Evolutionary conservation across 2,329 filamentous ascomycete species (phyloP), one percentile per base, ranked within the genome.

Genomic region (Arthroderma sp.): DNA sequence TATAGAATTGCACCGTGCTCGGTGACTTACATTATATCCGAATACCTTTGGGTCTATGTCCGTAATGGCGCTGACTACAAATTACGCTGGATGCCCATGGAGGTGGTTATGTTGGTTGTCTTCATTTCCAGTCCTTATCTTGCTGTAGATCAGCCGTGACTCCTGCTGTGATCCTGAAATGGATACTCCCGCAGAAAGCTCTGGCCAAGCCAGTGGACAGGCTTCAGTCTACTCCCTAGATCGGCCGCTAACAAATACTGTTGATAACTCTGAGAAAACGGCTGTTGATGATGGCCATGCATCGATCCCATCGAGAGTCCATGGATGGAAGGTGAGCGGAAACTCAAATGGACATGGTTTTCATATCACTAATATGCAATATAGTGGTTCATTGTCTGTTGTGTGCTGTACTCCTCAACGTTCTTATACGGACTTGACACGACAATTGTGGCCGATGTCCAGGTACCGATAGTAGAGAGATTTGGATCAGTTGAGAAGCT

Each of bases 401-500:
- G 47, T 33, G 47, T 51, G 0, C 47, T 51, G 2, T 51, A 51
- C 25, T 51, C 47, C 15, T 33, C 47, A 0, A n/a, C 25, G 8
- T 54, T 54, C n/a, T n/a, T 54, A 13, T 54, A 38, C 17, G 37
- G 51, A 15, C 37, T 54, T 9, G 51, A 54, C 19, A 54, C 31
- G 17, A 54, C 51, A 7, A 39, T 54, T 28, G 56, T 55, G 1
- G 57, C 57, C 1, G 44, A 59, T 31, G 53, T 59, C 37, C 75
- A 79, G 56, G 72, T 70, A 0, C 64, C 68, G 6, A 72, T 78
- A 17, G 64, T 75, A 11, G 63, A 68, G n/a, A 60, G 63, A 0
- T 74, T 77, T 31, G 64, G 68, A 17, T 61, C 71, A 1, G 61
- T 74, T 33, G 62, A 68, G 5, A 70, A 74, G 47, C 66, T 78